These are phyloP conservation scores for Pinus taeda DNA, from an alignment of 75 land plant species.

Conservation along the genomic window DNA sequence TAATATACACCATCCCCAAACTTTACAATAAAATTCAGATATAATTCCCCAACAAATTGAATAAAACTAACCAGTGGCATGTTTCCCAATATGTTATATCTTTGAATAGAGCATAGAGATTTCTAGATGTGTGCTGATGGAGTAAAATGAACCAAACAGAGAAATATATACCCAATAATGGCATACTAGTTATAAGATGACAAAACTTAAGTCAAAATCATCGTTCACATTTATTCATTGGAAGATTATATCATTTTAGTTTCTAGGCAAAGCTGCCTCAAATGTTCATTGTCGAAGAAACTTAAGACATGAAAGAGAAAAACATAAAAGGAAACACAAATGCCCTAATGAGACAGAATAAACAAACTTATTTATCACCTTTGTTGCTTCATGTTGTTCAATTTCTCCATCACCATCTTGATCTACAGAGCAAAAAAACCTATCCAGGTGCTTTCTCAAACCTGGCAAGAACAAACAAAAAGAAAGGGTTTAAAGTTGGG, in stretches of 20 bases:
- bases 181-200: too few species aligned
- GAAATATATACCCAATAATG: too few species aligned
- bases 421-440: slow-evolving; percentile 35
- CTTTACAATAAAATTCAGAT: too few species aligned
- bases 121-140: too few species aligned
- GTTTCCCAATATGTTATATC: too few species aligned
- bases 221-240: not conserved
- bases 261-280: not conserved
- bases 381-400: slow-evolving; percentile 35
- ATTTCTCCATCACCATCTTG: slow-evolving; percentile 44
- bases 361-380: slow-evolving; percentile 10
- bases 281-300: not conserved
- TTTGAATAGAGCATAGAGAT: too few species aligned
- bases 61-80: too few species aligned
- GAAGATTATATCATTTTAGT: not conserved
- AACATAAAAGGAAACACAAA: not conserved
- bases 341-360: too few species aligned
- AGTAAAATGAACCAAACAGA: too few species aligned
- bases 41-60: too few species aligned
- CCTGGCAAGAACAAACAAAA: slow-evolving; percentile 10
- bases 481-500: not conserved
- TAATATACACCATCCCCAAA: too few species aligned
- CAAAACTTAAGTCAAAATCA: too few species aligned
- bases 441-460: slow-evolving; percentile 16
- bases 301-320: not conserved